Evolutionary conservation across 495 filamentous ascomycete species (phyloP).

Genomic region (Tuber borchii): DNA sequence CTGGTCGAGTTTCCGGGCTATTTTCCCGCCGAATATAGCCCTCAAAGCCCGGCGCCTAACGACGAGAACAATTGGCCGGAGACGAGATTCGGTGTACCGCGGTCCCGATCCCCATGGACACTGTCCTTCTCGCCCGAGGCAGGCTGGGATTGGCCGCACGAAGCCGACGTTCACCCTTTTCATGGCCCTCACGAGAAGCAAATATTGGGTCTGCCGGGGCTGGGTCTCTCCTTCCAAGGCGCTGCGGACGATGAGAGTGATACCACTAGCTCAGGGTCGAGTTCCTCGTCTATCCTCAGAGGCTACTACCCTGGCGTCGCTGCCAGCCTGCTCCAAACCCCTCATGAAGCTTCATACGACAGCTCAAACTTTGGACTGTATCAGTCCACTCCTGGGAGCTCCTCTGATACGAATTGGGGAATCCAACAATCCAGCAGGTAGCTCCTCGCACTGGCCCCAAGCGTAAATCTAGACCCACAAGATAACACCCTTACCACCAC

Average conservation of each 20-base stretch:
- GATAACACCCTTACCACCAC: neutral
- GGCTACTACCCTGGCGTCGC: no score
- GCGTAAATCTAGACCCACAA: neutral
- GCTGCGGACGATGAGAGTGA: neutral
- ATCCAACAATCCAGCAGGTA: neutral
- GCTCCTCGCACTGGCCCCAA: neutral
- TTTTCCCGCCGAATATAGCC: no score
- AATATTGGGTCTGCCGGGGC: neutral
- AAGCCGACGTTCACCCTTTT: neutral
- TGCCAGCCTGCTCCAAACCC: no score
- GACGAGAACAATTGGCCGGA: neutral
- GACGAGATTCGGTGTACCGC: neutral
- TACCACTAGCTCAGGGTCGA: no score
- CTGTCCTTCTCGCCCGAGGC: neutral
- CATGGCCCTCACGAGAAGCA: neutral
- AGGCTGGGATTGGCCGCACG: neutral
- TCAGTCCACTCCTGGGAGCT: neutral
- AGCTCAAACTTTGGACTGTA: no score
- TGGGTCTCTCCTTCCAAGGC: fast-evolving
- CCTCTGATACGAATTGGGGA: neutral
- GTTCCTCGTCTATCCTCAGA: no score
- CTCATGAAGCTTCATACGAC: no score
- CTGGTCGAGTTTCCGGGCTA: no score
- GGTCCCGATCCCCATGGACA: neutral
- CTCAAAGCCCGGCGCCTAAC: neutral